Base-by-base conservation (phyloP, 1,284 basidiomycete genomes). In the Ustilago nuda region DNA sequence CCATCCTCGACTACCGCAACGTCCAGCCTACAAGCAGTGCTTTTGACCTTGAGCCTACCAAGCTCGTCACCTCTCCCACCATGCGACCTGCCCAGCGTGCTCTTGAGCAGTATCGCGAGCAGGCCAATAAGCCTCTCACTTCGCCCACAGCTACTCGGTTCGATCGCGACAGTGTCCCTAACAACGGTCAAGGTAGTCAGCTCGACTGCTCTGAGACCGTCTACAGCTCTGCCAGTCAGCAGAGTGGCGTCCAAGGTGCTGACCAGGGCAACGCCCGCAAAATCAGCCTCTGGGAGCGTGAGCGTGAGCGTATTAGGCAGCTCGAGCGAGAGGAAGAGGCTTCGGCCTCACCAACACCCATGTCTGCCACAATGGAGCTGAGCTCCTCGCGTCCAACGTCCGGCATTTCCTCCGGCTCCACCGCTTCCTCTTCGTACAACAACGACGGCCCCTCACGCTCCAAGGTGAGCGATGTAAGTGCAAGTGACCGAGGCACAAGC, bases 281-380 rank as follows among this genome's bases (percentile, higher is more conserved):
- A 48, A 51, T 68, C 43, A 76, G 72, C 33, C 64, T 78, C 13
- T 79, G 77, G 77, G 75, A 81, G 39, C 65, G 72, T 37, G 77
- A 81, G 54, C 67, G 76, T 45, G 79, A 82, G 52, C 69, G 77
- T 6, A 71, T 75, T 61, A 56, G 66, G 35, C 66, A 71, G 45
- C 56, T 72, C 41, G 79, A 81, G 37, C 60, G 68, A 27, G 76
- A 82, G n/a, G 66, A 67, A 27, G 79, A 78, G 48, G 54, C 75
- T n/a, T 23, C 57, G 15, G 50, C 60, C 3, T 36, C 53, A 30
- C 58, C 55, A 48, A 54, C 46, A 11, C 63, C 62, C 17, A 23
- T 54, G 2, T 66, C 68, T 51, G 51, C 51, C 11, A 54, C 46
- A 41, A 23, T n/a, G 1, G 56, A 68, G 19, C 43, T 51, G n/a